These are phyloP conservation scores for Leccinum olivaceopallidum DNA, from an alignment of 768 basidiomycete species.

Conservation along the genomic window DNA sequence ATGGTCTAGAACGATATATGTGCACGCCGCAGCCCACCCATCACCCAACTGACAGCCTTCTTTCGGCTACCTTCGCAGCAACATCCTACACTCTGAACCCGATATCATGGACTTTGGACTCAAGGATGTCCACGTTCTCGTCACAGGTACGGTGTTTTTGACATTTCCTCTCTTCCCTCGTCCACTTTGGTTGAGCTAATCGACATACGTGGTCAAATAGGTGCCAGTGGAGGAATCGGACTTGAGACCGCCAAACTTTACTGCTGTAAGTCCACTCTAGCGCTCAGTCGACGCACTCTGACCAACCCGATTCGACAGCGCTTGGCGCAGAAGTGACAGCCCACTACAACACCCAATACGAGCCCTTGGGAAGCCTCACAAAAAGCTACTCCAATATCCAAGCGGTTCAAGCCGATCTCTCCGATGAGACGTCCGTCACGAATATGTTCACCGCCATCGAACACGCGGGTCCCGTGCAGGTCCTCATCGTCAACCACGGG, in stretches of 20 bases:
- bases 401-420: constrained; percentile 58
- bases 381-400: constrained; percentile 36
- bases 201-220: constrained; percentile 32
- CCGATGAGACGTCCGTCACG: constrained; percentile 52
- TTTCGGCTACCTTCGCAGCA: background rate
- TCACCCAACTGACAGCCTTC: background rate
- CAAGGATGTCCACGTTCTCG: constrained; percentile 60
- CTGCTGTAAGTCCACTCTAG: constrained; percentile 42
- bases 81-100: background rate
- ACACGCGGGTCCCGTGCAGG: constrained; percentile 49
- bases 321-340: constrained; percentile 73
- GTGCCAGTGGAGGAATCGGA: constrained; percentile 78
- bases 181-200: background rate
- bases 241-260: constrained; percentile 59
- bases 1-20: constrained; percentile 11
- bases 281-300: background rate
- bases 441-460: constrained; percentile 47
- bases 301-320: constrained; percentile 37
- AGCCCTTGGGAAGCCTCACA: constrained; percentile 42
- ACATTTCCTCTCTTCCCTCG: background rate
- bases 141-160: constrained; percentile 52
- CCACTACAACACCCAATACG: constrained; percentile 60
- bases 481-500: constrained; percentile 64
- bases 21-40: constrained; percentile 5
- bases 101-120: constrained; percentile 55